Evolutionary conservation across 164 flowering plant species (phyloP).

Genomic region (grape (Vitis vinifera)): ASM3070453v1 NC_081815.1:12214501-12215000

Average conservation of each 20-base stretch:
- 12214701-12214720: conserved; percentile 60
- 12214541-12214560: conserved; percentile 60
- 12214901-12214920: not conserved
- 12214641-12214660: conserved; percentile 51
- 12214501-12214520: conserved; percentile 57
- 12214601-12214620: conserved; percentile 49
- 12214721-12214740: conserved; percentile 76
- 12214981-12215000: conserved; percentile 93
- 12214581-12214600: conserved; percentile 57
- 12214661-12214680: conserved; percentile 55
- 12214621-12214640: conserved; percentile 55
- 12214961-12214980: conserved; percentile 11
- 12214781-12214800: conserved; percentile 81
- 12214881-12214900: conserved; percentile 36
- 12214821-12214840: conserved; percentile 62
- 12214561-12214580: conserved; percentile 53
- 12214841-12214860: conserved; percentile 67
- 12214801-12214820: conserved; percentile 65
- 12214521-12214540: conserved; percentile 59
- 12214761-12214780: conserved; percentile 85
- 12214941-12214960: not conserved
- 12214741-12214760: conserved; percentile 94
- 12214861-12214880: conserved; percentile 84
- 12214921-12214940: not conserved
- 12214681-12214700: conserved; percentile 56